Base-by-base conservation (phyloP, 306 rosid genomes). In the Betula pendula region DNA sequence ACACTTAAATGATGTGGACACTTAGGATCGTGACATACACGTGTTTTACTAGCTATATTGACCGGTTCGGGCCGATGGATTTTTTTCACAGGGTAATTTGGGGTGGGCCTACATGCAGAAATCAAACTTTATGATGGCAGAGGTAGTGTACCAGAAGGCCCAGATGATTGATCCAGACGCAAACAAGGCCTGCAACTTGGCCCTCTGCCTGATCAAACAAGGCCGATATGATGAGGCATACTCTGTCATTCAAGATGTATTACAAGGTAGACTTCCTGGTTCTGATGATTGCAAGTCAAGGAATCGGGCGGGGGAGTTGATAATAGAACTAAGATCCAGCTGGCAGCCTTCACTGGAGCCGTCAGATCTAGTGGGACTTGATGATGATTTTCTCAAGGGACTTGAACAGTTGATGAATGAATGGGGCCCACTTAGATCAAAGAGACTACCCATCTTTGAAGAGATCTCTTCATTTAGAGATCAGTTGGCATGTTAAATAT, bases 61-160 rank as follows among this genome's bases (percentile, higher is more conserved):
- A 56, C 63, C 17, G 0, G 33, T 24, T 11, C 33, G n/a, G n/a
- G n/a, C n/a, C n/a, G n/a, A n/a, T n/a, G n/a, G n/a, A n/a, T n/a
- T n/a, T n/a, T n/a, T n/a, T n/a, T n/a, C n/a, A n/a, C n/a, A n/a
- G 97, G 98, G 98, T 8, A 94, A 94, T 81, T 79, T 94, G 77
- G 98, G 97, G 5, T 94, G 98, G 98, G 97, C 97, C 5, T 94
- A 92, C 79, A 94, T 94, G 98, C 98, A 94, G 62, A 87, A 92
- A 71, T 70, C 65, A 29, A 89, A 89, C 79, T 85, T 87, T 70
- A 58, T 83, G 82, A 83, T 86, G 75, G 96, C 97, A 10, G 97
- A 94, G 59, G 97, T 76, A 0, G 96, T 95, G 11, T 88, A 90
- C 69, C 82, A 76, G 2, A 95, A 95, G 55, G 97, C 98, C 1